phyloP scores from a whole-genome alignment of 2,329 filamentous ascomycete species.

The Pestalotiopsis sp. region DNA sequence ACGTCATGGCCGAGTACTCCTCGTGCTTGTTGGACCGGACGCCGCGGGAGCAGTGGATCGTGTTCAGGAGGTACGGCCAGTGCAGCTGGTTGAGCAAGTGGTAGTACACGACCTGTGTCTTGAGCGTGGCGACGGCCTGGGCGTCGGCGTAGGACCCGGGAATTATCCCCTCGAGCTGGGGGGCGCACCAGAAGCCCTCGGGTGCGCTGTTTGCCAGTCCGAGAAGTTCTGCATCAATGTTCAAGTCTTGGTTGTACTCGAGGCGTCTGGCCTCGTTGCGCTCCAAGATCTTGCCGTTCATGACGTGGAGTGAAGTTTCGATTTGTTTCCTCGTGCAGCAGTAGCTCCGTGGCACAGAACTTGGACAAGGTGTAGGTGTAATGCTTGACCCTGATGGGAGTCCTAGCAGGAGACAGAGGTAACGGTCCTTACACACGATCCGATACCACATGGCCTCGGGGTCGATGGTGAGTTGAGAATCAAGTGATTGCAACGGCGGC shows the following conservation, averaged over 20 bases:
- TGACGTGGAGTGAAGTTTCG: neutral
- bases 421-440: slow-evolving; percentile 44
- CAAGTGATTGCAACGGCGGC: slow-evolving; percentile 23
- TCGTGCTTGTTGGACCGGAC: slow-evolving; percentile 23
- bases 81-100: slow-evolving; percentile 43
- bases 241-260: neutral
- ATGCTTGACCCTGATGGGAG: slow-evolving; percentile 38
- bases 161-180: neutral
- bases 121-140: slow-evolving; percentile 33
- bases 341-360: slow-evolving; percentile 12
- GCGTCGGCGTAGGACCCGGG: slow-evolving; percentile 14
- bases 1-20: slow-evolving; percentile 39
- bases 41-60: slow-evolving; percentile 16
- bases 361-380: slow-evolving; percentile 21
- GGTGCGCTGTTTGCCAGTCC: neutral
- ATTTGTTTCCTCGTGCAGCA: neutral
- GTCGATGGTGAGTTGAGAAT: slow-evolving; percentile 25
- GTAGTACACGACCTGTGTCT: slow-evolving; percentile 41
- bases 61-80: slow-evolving; percentile 42
- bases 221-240: neutral
- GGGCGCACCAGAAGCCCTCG: neutral
- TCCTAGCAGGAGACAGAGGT: slow-evolving; percentile 46
- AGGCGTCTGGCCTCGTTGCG: neutral
- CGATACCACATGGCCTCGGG: slow-evolving; percentile 45
- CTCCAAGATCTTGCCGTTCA: neutral